Conservation (phyloP, 495 filamentous ascomycete species). For the Aspergillus incahuasiensis region DNA sequence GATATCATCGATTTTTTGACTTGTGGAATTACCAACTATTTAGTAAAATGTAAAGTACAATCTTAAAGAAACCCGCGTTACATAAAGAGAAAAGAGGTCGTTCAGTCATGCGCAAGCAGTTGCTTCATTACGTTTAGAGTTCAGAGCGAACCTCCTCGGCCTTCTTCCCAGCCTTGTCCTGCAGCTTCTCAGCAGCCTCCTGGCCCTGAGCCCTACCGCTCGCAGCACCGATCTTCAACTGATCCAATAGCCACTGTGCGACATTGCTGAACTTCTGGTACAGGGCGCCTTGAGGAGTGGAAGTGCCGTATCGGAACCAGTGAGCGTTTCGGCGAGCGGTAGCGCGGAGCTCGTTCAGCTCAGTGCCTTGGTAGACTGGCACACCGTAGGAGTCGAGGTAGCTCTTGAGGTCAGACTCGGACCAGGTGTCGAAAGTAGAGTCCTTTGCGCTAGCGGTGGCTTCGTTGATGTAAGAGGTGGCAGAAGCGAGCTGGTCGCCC, state of each 20-base stretch:
- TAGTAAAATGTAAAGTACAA: constrained; percentile 1
- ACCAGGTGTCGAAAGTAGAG: constrained; percentile 73
- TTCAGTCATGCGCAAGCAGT: background rate
- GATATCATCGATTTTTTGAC: background rate
- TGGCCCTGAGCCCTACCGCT: constrained; percentile 56
- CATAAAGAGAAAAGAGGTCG: constrained; percentile 1
- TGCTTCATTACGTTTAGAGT: constrained; percentile 11
- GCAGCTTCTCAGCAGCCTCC: constrained; percentile 45
- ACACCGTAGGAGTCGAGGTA: constrained; percentile 81
- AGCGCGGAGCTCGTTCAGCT: constrained; percentile 58
- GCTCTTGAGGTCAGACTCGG: constrained; percentile 71
- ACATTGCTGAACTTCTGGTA: constrained; percentile 58
- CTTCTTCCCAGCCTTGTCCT: constrained; percentile 30
- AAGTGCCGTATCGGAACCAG: constrained; percentile 75
- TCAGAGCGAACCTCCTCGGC: constrained; percentile 29
- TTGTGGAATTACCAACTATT: background rate
- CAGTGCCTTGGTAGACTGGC: constrained; percentile 65
- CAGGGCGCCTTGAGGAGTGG: constrained; percentile 57
- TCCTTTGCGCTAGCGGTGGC: constrained; percentile 68
- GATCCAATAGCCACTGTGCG: constrained; percentile 56
- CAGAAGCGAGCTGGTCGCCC: constrained; percentile 63
- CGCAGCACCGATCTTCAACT: constrained; percentile 58
- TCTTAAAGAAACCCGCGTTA: background rate
- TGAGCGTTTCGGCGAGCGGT: constrained; percentile 66
- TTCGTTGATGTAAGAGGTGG: constrained; percentile 65